Percentiles rank a stretch among this genome's conserved stretches.
phyloP scores from a whole-genome alignment of 176 grass and related monocot species.

The Calamus simplicifolius region DNA sequence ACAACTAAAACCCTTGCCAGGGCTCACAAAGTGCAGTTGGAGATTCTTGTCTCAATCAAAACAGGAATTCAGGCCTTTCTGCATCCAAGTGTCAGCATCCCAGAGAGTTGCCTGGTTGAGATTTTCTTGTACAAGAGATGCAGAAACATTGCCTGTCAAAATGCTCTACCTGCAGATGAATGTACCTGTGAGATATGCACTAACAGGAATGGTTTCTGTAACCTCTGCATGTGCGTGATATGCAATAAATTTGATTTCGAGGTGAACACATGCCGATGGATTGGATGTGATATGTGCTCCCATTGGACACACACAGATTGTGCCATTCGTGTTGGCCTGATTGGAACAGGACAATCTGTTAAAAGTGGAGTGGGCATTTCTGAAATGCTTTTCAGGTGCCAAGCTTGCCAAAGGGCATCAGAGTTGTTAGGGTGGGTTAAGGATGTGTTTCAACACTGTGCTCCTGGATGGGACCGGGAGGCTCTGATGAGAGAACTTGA shows the following conservation, averaged over 20 bases:
- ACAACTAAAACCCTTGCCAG: slow-evolving; percentile 31
- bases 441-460: slow-evolving; percentile 81
- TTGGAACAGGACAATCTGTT: slow-evolving; percentile 33
- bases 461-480: slow-evolving; percentile 54
- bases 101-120: slow-evolving; percentile 38
- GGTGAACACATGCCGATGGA: slow-evolving; percentile 81
- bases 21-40: slow-evolving; percentile 64
- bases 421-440: slow-evolving; percentile 80
- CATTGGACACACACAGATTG: slow-evolving; percentile 94
- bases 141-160: slow-evolving; percentile 73
- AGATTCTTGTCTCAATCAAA: slow-evolving; percentile 74
- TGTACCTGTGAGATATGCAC: slow-evolving; percentile 56
- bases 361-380: slow-evolving; percentile 31
- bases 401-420: slow-evolving; percentile 69
- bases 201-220: slow-evolving; percentile 67
- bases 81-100: slow-evolving; percentile 58
- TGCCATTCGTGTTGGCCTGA: slow-evolving; percentile 48
- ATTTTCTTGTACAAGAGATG: slow-evolving; percentile 80
- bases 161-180: slow-evolving; percentile 46
- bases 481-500: slow-evolving; percentile 58
- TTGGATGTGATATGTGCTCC: slow-evolving; percentile 78
- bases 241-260: slow-evolving; percentile 84
- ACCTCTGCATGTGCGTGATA: slow-evolving; percentile 89
- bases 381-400: slow-evolving; percentile 70
- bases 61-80: slow-evolving; percentile 73